Evolutionary conservation across 164 flowering plant genomes (phyloP).

Genomic region (Chimonanthus praecox): DNA sequence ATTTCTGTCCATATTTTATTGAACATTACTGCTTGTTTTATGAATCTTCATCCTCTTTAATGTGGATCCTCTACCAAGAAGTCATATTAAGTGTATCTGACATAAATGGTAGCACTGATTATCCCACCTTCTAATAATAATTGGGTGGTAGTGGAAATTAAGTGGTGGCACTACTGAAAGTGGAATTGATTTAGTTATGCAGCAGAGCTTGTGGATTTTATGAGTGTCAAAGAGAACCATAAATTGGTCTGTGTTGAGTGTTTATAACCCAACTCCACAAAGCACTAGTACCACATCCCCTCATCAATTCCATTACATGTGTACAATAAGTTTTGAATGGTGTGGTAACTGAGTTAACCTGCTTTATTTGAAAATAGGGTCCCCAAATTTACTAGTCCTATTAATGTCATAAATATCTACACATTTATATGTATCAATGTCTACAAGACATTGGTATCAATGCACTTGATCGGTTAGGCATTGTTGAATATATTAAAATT

Average conservation of each 20-base stretch:
- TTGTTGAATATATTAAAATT: too few species aligned
- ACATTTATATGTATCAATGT: not conserved
- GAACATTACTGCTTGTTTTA: too few species aligned
- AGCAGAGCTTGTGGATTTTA: not conserved
- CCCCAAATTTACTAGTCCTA: not conserved
- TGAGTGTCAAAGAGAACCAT: not conserved
- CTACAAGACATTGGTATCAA: not conserved
- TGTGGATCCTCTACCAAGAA: not conserved
- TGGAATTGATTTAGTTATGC: not conserved
- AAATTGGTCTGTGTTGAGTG: not conserved
- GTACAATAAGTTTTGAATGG: not conserved
- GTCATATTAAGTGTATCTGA: not conserved
- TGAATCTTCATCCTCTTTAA: not conserved
- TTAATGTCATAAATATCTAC: not conserved
- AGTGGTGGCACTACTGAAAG: not conserved
- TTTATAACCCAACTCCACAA: not conserved
- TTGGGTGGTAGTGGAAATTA: not conserved
- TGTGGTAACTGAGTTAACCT: not conserved
- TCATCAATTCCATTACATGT: not conserved
- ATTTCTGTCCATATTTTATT: not conserved
- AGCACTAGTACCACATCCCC: not conserved
- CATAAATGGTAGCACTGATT: not conserved
- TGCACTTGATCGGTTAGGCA: not conserved
- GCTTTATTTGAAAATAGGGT: not conserved
- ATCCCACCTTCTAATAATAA: not conserved